These are phyloP conservation scores for Trichoderma sp. DNA, from an alignment of 2,329 filamentous ascomycete species.

Conservation along the genomic window DNA sequence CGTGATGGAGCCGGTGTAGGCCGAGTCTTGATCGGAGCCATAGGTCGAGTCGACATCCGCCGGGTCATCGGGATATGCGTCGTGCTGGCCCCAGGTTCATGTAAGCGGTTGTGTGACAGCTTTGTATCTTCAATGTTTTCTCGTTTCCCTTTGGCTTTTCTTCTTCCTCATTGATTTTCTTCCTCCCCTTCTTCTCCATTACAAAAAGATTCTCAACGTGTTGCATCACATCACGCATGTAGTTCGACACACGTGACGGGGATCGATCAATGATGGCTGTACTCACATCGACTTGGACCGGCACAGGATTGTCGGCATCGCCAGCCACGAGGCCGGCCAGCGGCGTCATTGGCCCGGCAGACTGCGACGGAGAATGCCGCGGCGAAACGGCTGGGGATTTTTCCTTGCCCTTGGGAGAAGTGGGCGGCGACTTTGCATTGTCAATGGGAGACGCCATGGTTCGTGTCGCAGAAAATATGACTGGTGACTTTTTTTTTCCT, in stretches of 20 bases:
- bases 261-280: not conserved
- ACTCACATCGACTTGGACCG: slow-evolving; percentile 29
- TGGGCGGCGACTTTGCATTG: not conserved
- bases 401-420: not conserved
- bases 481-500: not conserved
- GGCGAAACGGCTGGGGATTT: not conserved
- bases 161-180: not conserved
- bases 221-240: not conserved
- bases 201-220: not conserved
- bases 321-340: slow-evolving; percentile 9
- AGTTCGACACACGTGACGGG: not conserved
- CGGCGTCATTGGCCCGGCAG: not conserved
- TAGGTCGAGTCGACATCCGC: slow-evolving; percentile 36
- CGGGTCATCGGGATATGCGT: slow-evolving; percentile 24
- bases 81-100: slow-evolving; percentile 6
- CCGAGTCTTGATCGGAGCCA: slow-evolving; percentile 32
- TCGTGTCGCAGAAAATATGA: not conserved
- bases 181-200: not conserved
- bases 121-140: not conserved
- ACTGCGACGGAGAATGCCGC: not conserved
- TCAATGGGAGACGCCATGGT: slow-evolving; percentile 9
- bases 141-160: not conserved
- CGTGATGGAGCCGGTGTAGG: slow-evolving; percentile 37
- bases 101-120: not conserved
- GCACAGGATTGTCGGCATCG: slow-evolving; percentile 23